Evolutionary conservation across 345 rosid genomes (phyloP), one percentile per base, ranked within the genome.

Genomic region (Trapa bicornis): DNA sequence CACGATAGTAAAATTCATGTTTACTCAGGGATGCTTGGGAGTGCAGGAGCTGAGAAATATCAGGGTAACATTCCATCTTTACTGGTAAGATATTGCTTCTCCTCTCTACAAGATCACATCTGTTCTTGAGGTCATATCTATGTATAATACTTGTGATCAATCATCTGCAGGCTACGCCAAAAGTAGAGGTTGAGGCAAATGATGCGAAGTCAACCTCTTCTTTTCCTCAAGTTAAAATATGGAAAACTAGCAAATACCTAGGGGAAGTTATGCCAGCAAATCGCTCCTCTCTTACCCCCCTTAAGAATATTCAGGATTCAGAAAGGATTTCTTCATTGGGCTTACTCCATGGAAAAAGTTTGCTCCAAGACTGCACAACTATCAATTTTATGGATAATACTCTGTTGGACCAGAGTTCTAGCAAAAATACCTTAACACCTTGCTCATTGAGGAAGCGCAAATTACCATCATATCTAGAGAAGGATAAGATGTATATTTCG

Each of bases 191-290:
- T 67, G 72, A 74, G 70, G 67, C 57, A 69, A 32, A 32, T 74
- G 37, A 66, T 67, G 13, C 39, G 6, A 61, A 71, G 64, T 75
- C 80, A 22, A 14, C 71, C 5, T 73, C 83, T 67, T 77, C 83
- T 70, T 73, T 62, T 33, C 71, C 67, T 73, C 81, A 75, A 75
- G 76, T 61, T 70, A 81, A 82, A 78, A 76, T 76, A 68, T 66
- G 75, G 65, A 77, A 62, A 72, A 70, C n/a, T 66, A 66, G 73
- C 37, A 72, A 74, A 75, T 82, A 71, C 72, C 57, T 86, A 52
- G 72, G 74, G 70, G 87, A 73, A 64, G 68, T 85, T 73, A 81
- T 80, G 78, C 91, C 99, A 65, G 97, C 97, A 41, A 91, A 91
- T 76, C 81, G 80, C 43, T 78, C 91, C 65, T 84, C 83, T 79